Base-by-base conservation (phyloP, 495 filamentous ascomycete species). In the Aspergillus cavernicola region DNA sequence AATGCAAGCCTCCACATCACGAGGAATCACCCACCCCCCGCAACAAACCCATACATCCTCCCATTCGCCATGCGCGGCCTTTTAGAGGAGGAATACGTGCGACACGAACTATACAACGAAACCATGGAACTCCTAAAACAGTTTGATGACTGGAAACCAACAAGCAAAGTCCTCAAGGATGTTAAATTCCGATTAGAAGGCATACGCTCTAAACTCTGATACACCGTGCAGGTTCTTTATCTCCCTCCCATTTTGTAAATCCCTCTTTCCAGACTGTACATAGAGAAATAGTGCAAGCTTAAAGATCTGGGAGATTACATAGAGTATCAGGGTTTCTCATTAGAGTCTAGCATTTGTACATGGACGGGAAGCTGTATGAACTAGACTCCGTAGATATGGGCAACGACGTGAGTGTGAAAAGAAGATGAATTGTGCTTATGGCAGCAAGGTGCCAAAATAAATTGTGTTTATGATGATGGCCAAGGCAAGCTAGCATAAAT, bases 181-280 rank as follows among this genome's bases (percentile, higher is more conserved):
- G 93, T 98, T 29, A 96, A 93, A 65, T 98, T 95, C 66, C 80
- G 93, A 58, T 72, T 98, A 35, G 93, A 98, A 76, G 92, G 87
- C 7, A 92, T 98, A 39, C 77, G 89, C 58, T 91, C 87, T 6
- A 95, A 90, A 67, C 72, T 93, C 26, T 96, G 67, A 54, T 18
- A 37, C 32, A 18, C 43, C 1, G 28, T 6, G 7, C 4, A 38
- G 26, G 26, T 29, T 5, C 4, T 29, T 4, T 29, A 9, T 29
- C 26, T n/a, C n/a, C n/a, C n/a, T n/a, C n/a, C n/a, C 26, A 5
- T 4, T 29, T 5, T 29, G 9, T 29, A 5, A 29, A 15, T 38
- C 13, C 29, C 20, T 37, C 41, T 19, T 39, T 38, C 36, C 18
- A 22, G 1, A 40, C 2, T 22, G 38, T 40, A 40, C 38, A 46